A percentile compares a stretch with the other conserved stretches of the same genome.
Conservation (phyloP, 192 early-diverging fungal genomes). For the Coemansia sp. region DNA sequence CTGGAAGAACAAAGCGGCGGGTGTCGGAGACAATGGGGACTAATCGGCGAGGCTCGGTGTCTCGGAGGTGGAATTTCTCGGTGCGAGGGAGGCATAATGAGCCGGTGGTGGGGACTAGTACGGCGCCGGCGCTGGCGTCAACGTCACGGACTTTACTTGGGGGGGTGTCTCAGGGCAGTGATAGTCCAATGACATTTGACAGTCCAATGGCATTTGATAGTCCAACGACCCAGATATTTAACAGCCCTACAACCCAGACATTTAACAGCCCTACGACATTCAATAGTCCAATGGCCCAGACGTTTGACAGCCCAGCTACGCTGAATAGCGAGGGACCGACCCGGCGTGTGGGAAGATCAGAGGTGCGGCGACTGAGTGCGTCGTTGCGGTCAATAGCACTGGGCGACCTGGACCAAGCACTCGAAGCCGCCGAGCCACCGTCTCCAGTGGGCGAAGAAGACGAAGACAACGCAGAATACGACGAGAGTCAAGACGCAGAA, state of each 20-base stretch:
- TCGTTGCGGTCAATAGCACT: slow-evolving; percentile 48
- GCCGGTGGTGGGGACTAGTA: slow-evolving; percentile 28
- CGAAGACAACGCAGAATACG: neutral
- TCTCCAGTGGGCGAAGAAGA: slow-evolving; percentile 6
- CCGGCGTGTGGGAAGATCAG: slow-evolving; percentile 15
- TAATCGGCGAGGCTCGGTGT: neutral
- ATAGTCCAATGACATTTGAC: no score
- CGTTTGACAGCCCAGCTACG: no score
- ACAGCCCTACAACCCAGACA: no score
- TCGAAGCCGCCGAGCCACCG: neutral
- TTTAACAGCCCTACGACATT: no score
- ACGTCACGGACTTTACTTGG: neutral
- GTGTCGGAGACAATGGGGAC: neutral
- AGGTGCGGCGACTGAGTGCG: slow-evolving; percentile 51
- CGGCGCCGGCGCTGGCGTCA: slow-evolving; percentile 12
- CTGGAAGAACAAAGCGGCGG: neutral
- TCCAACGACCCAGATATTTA: no score
- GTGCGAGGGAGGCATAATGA: slow-evolving; percentile 16
- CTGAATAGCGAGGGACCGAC: no score
- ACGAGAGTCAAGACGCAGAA: neutral
- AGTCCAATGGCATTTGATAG: no score
- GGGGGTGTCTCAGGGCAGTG: neutral
- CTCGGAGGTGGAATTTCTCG: slow-evolving; percentile 26
- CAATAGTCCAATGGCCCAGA: no score
- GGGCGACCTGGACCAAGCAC: slow-evolving; percentile 11